A percentile compares a stretch with the other conserved stretches of the same genome.
Evolutionary conservation across 2,329 filamentous ascomycete genomes (phyloP).

Genomic region (Talaromyces sp.): DNA sequence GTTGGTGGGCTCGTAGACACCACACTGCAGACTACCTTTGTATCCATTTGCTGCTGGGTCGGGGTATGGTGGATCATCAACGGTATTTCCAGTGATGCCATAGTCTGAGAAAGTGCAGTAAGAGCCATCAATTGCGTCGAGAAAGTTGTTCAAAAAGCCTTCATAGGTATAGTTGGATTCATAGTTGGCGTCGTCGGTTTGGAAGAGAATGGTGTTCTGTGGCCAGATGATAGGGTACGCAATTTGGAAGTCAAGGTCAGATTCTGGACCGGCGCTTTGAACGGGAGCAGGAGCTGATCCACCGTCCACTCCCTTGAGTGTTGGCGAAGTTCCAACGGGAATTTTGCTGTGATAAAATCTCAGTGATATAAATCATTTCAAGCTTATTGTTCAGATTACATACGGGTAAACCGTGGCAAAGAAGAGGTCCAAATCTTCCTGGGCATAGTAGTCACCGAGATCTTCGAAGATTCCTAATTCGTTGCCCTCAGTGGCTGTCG

Average conservation of each 20-base stretch:
- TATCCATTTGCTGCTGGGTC: conserved; percentile 41
- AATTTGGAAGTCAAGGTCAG: conserved; percentile 48
- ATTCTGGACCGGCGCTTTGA: conserved; percentile 37
- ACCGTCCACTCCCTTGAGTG: conserved; percentile 42
- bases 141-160: conserved; percentile 49
- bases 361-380: not conserved
- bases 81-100: conserved; percentile 36
- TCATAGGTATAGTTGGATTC: conserved; percentile 39
- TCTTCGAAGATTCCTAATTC: conserved; percentile 49
- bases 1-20: conserved; percentile 52
- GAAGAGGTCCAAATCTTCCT: conserved; percentile 47
- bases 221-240: conserved; percentile 51
- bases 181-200: conserved; percentile 46
- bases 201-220: conserved; percentile 50
- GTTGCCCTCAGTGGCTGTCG: conserved; percentile 39
- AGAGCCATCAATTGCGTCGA: conserved; percentile 50
- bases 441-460: conserved; percentile 47
- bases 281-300: conserved; percentile 36
- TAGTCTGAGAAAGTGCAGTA: conserved; percentile 46
- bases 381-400: not conserved
- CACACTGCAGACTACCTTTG: conserved; percentile 45
- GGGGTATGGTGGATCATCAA: conserved; percentile 46
- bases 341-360: conserved; percentile 32
- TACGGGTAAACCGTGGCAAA: conserved; percentile 38
- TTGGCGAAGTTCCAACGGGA: conserved; percentile 42